Base-by-base conservation (phyloP, 805 yeast genomes). In the Debaryomyces prosopidis region DNA sequence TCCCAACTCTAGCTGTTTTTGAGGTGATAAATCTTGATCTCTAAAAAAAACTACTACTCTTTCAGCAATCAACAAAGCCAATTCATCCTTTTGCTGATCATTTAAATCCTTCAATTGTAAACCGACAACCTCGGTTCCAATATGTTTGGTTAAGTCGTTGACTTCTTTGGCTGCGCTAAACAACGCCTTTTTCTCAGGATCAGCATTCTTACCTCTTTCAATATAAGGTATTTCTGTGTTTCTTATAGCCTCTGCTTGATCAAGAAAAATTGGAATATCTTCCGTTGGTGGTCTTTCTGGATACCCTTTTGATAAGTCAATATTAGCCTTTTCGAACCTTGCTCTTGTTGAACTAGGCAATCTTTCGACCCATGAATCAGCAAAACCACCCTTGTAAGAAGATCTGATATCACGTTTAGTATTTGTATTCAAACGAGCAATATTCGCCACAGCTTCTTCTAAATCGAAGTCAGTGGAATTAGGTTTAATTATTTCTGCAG, bases 1-100 rank as follows among this genome's bases (percentile, higher is more conserved):
- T 31, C 68, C 67, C 15, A 63, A 48, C 33, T 52, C 63, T 33
- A 58, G 53, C 49, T 63, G 68, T 40, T 60, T 60, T 50, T 61
- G 63, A 9, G 67, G 68, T 31, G 67, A 57, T 34, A 63, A 52
- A 41, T 61, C 67, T 50, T 63, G 68, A 42, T 63, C 62, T 48
- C 59, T 59, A 46, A 63, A 63, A 47, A 63, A 62, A 3, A 62
- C 66, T 39, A 61, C 67, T 3, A 59, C 58, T 49, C 67, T 52
- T 48, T 62, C 67, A 32, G 64, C 65, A 32, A 62, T 47, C 38
- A 62, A 53, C 9, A 60, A 47, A 20, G 67, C 67, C 41, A 62
- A 54, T 49, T 62, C 67, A 48, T 62, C 67, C 37, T 52, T 53
- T 47, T 62, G 66, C 44, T 60, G 31, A 41, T 62, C 64, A 35